Evolutionary conservation across 352 stramenopile species (phyloP).

Genomic region (Pythium aristosporum): DNA sequence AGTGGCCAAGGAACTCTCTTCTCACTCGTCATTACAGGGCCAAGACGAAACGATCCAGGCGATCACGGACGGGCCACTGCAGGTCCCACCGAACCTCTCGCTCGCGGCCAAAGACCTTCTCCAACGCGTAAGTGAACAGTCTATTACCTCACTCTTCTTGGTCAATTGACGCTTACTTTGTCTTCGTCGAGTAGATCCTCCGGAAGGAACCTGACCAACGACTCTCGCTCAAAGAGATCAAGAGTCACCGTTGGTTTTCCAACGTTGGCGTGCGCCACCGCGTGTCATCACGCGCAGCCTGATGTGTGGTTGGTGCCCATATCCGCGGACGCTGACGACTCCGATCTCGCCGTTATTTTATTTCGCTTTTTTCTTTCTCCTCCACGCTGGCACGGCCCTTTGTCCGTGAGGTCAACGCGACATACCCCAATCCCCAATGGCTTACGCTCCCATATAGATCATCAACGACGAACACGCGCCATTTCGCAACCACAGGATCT

Average conservation of each 20-base stretch:
- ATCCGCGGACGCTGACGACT: not conserved
- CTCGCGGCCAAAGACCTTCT: constrained; percentile 74
- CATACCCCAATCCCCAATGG: not conserved
- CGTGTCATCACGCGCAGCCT: constrained; percentile 29
- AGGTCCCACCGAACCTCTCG: constrained; percentile 70
- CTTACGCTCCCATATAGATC: not conserved
- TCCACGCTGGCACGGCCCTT: not conserved
- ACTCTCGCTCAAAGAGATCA: constrained; percentile 65
- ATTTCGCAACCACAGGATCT: not conserved
- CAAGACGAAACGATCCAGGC: constrained; percentile 95
- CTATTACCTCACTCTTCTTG: not conserved
- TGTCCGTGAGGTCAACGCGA: not conserved
- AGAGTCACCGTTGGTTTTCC: constrained; percentile 75
- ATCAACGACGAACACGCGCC: not conserved
- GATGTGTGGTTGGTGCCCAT: not conserved
- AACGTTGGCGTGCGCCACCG: constrained; percentile 54
- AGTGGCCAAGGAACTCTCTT: not conserved
- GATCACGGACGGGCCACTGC: constrained; percentile 87
- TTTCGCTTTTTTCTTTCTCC: not conserved
- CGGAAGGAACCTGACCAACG: constrained; percentile 65
- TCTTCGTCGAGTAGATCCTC: constrained; percentile 47
- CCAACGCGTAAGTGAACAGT: constrained; percentile 36
- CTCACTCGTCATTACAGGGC: constrained; percentile 40
- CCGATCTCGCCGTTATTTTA: not conserved
- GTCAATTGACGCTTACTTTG: not conserved